phyloP scores from a whole-genome alignment of 148 eudicot genomes.

The Dysphania ambrosioides region DNA sequence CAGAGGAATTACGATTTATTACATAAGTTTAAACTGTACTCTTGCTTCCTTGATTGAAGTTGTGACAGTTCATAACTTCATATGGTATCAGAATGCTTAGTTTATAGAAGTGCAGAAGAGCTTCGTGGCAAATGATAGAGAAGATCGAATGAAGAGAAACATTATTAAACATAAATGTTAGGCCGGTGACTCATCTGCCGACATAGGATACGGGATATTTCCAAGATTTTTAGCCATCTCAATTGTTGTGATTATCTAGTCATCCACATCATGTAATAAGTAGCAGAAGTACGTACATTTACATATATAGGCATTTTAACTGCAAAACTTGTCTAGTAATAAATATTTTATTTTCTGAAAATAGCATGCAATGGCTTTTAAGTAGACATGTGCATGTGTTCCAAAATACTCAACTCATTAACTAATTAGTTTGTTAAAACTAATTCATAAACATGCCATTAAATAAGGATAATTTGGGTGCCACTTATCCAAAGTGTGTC shows the following conservation, averaged over 20 bases:
- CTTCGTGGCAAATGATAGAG: slow-evolving; percentile 1
- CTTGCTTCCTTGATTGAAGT: too few relatives aligned
- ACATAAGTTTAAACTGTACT: too few relatives aligned
- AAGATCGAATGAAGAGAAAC: not conserved
- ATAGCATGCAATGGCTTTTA: slow-evolving; percentile 3
- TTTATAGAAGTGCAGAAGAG: not conserved
- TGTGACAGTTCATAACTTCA: too few relatives aligned
- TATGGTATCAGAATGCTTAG: not conserved
- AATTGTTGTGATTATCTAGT: not conserved
- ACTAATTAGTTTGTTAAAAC: too few relatives aligned
- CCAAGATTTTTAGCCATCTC: not conserved
- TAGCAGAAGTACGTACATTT: not conserved
- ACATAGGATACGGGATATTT: slow-evolving; percentile 21
- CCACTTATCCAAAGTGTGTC: not conserved
- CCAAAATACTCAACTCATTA: not conserved
- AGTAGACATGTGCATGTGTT: slow-evolving; percentile 23
- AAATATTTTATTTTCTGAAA: not conserved
- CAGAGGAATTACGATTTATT: too few relatives aligned
- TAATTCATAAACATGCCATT: not conserved
- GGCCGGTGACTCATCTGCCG: slow-evolving; percentile 3
- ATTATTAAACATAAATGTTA: not conserved
- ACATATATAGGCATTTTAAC: too few relatives aligned
- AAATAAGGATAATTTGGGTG: too few relatives aligned
- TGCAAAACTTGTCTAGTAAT: not conserved
- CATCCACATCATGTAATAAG: too few relatives aligned